Base-by-base conservation (phyloP, 192 early-diverging fungal species). In the Coemansia sp. region DNA sequence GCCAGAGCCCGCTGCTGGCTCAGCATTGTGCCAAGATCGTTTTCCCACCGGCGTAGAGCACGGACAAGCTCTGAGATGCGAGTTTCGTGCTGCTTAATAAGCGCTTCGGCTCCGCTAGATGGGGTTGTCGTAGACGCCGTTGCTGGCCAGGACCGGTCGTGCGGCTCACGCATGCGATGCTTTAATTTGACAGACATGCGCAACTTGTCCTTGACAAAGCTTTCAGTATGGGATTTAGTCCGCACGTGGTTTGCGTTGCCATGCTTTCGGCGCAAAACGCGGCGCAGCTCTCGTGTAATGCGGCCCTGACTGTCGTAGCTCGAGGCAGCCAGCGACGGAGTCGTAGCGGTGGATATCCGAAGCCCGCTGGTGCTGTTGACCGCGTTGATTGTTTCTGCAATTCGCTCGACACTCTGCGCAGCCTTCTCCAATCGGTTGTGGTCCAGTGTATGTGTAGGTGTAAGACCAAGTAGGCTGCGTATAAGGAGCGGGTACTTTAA, bases 401-500 rank as follows among this genome's bases (percentile, higher is more conserved):
- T 74, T 57, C 64, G 64, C 64, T 79, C 77, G 27, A 73, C 69
- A 35, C 68, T 64, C 24, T 64, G 68, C 11, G 68, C 68, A 1
- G 77, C 77, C 59, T 65, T 70, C 35, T 79, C 77, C 7, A 79
- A 68, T 13, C 57, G 77, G 52, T 52, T 61, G 53, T 54, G 71
- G 65, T 79, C 77, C 5, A 61, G 37, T 0, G 77, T 70, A 50
- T 73, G 71, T n/a, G 68, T 50, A 12, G 20, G 64, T 4, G 74
- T 79, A 26, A 75, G 68, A 14, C 69, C 64, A 23, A 74, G 58
- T 35, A 83, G 65, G 32, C 41, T 71, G 43, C 88, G 87, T 35
- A 98, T 77, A 54, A 98, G 75, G 3, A 98, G 78, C 1, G 96
- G 96, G 69, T 96, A 96, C 74, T 95, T 95, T n/a, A 98, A 79